These are phyloP conservation scores for Podaxis mareebaensis DNA, from an alignment of 768 basidiomycete species.

Conservation along the genomic window DNA sequence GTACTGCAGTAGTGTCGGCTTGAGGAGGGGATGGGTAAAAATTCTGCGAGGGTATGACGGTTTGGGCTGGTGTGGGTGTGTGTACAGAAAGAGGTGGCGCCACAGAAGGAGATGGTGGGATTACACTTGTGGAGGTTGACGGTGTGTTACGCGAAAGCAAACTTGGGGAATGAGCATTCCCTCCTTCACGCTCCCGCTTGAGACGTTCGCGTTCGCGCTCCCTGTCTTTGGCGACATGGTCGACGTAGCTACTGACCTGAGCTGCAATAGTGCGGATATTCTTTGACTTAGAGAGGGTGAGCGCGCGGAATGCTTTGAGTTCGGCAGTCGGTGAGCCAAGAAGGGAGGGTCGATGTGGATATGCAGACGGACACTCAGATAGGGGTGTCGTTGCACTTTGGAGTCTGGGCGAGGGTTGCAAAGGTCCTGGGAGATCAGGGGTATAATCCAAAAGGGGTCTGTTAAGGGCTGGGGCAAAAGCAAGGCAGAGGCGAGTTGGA, in stretches of 20 bases:
- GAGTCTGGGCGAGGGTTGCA: constrained; percentile 52
- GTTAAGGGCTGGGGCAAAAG: constrained; percentile 39
- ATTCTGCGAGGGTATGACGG: constrained; percentile 30
- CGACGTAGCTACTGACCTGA: constrained; percentile 72
- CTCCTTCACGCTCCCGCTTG: constrained; percentile 62
- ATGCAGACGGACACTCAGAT: constrained; percentile 15
- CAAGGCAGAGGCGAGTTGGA: constrained; percentile 60
- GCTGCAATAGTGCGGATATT: constrained; percentile 54
- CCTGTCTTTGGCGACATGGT: constrained; percentile 72
- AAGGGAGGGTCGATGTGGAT: constrained; percentile 27
- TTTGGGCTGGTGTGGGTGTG: constrained; percentile 23
- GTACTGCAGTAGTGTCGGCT: constrained; percentile 32
- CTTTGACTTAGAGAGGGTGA: constrained; percentile 52
- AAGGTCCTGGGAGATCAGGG: constrained; percentile 63
- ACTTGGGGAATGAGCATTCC: constrained; percentile 32
- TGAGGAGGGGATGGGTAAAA: constrained; percentile 69
- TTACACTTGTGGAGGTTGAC: background rate
- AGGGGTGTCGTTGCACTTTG: constrained; percentile 34
- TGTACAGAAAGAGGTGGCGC: constrained; percentile 22
- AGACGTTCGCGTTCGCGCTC: constrained; percentile 78
- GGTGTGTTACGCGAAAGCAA: constrained; percentile 29
- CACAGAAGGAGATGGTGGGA: constrained; percentile 11
- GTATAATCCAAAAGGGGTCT: constrained; percentile 49
- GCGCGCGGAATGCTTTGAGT: constrained; percentile 41
- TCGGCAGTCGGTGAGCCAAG: constrained; percentile 30